Base-by-base conservation (phyloP, 805 yeast species). In the Suhomyces xylopsoci region DNA sequence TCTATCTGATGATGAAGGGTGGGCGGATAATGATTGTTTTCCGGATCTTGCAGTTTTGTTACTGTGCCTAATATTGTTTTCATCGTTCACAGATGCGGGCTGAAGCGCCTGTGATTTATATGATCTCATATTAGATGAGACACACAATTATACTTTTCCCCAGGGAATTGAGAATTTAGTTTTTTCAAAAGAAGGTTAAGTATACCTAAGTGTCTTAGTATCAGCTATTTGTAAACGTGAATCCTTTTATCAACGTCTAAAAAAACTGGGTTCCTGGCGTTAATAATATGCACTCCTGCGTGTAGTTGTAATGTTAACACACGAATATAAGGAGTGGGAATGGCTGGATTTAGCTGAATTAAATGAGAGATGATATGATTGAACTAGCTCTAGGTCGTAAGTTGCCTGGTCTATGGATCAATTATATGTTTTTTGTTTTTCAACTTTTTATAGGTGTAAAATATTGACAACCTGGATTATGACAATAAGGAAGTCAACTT, bases 1-100 rank as follows among this genome's bases (percentile, higher is more conserved):
- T 32, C 52, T 58, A 36, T 43, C 53, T n/a, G 51, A 49, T 7
- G 54, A 42, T 6, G 54, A 38, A 10, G 48, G 28, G 40, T 40
- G 41, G 38, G 44, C 17, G 19, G 17, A 12, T 7, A 20, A 20
- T 7, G 20, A 34, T 36, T 42, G 47, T 25, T 43, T 49, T 24
- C 43, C 36, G 5, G 54, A 22, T 17, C 17, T 7, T 7, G 51
- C 32, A 22, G 20, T 44, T 14, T 34, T 40, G 32, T 48, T 51
- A 19, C 40, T 47, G 30, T 49, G 47, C 20, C 51, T 43, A 47
- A 48, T 46, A 34, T 28, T 55, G 45, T 51, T 50, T 42, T 52
- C 55, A 26, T 52, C 55, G 20, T 45, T 32, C n/a, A 42, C 26
- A 26, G 54, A 26, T 20, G 32, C 30, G 19, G 49, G 32, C 28